phyloP scores from a whole-genome alignment of 768 basidiomycete genomes.

The Royoungia palumana region DNA sequence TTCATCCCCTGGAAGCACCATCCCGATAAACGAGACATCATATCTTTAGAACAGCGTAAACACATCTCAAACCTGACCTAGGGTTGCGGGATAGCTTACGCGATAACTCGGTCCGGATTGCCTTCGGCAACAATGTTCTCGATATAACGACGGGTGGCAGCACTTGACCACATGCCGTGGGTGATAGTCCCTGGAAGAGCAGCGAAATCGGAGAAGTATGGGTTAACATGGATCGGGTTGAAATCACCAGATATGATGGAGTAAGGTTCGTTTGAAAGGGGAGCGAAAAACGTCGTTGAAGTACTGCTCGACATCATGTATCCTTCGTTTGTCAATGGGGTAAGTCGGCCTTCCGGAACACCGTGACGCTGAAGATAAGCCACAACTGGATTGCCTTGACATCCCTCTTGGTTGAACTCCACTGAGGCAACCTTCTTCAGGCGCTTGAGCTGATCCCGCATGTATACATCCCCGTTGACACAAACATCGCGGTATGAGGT shows the following conservation, averaged over 20 bases:
- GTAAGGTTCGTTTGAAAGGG: constrained; percentile 92
- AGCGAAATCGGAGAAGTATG: constrained; percentile 95
- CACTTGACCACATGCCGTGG: constrained; percentile 96
- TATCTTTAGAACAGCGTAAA: constrained; percentile 50
- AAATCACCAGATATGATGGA: constrained; percentile 96
- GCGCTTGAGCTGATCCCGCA: constrained; percentile 84
- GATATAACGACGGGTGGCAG: constrained; percentile 87
- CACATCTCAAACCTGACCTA: background rate
- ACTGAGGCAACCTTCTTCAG: constrained; percentile 87
- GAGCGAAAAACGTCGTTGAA: constrained; percentile 71
- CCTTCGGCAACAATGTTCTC: constrained; percentile 95
- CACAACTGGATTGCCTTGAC: constrained; percentile 89
- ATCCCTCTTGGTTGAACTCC: constrained; percentile 82
- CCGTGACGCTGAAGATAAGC: constrained; percentile 94
- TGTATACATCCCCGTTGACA: constrained; percentile 82
- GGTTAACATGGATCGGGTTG: constrained; percentile 98
- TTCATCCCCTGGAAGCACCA: constrained; percentile 91
- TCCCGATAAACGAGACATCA: constrained; percentile 92
- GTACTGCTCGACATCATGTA: constrained; percentile 74
- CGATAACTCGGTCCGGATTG: constrained; percentile 83
- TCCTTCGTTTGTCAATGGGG: constrained; percentile 79
- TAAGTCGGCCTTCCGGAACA: constrained; percentile 66
- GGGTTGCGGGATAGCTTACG: constrained; percentile 48
- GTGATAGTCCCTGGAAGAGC: constrained; percentile 95
- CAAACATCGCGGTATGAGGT: constrained; percentile 74